Conservation (phyloP, 179 eudicot genomes). For the Vitellaria paradoxa region DNA sequence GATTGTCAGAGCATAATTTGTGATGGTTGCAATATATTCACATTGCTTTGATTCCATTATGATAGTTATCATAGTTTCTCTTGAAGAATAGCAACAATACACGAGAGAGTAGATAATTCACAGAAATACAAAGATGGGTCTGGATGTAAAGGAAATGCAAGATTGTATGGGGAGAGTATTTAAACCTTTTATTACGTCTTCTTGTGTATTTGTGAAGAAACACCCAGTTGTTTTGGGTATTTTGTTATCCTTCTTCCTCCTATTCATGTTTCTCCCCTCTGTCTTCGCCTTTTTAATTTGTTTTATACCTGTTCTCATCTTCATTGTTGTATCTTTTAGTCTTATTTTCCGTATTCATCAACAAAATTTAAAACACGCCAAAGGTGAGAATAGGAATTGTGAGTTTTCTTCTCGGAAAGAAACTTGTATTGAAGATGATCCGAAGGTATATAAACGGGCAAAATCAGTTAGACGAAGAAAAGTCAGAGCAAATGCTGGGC, state of each 20-base stretch:
- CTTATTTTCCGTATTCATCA: slow-evolving; percentile 11
- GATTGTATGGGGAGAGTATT: slow-evolving; percentile 28
- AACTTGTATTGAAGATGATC: slow-evolving; percentile 3
- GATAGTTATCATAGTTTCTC: no score
- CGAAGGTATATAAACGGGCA: neutral
- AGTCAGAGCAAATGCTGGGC: slow-evolving; percentile 17
- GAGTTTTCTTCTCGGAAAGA: slow-evolving; percentile 7
- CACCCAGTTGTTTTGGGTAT: slow-evolving; percentile 43
- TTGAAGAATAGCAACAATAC: slow-evolving; percentile 3
- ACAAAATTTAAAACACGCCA: slow-evolving; percentile 17
- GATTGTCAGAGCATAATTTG: neutral
- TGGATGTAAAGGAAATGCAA: slow-evolving; percentile 47
- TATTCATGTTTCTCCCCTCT: slow-evolving; percentile 49
- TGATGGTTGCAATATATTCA: no score
- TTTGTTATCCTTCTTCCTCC: slow-evolving; percentile 36
- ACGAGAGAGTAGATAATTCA: slow-evolving; percentile 5
- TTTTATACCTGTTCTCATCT: slow-evolving; percentile 36
- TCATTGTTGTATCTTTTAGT: slow-evolving; percentile 34
- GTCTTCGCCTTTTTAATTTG: slow-evolving; percentile 48
- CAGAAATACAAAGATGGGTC: slow-evolving; percentile 32
- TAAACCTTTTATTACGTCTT: slow-evolving; percentile 31
- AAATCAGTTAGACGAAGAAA: slow-evolving; percentile 29
- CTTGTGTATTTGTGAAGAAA: slow-evolving; percentile 31
- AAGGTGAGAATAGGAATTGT: slow-evolving; percentile 15
- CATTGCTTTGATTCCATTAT: no score